Percentiles rank a stretch among this genome's conserved stretches.
phyloP scores from a whole-genome alignment of 2,329 filamentous ascomycete genomes.

The Apiospora saccharicola region DNA sequence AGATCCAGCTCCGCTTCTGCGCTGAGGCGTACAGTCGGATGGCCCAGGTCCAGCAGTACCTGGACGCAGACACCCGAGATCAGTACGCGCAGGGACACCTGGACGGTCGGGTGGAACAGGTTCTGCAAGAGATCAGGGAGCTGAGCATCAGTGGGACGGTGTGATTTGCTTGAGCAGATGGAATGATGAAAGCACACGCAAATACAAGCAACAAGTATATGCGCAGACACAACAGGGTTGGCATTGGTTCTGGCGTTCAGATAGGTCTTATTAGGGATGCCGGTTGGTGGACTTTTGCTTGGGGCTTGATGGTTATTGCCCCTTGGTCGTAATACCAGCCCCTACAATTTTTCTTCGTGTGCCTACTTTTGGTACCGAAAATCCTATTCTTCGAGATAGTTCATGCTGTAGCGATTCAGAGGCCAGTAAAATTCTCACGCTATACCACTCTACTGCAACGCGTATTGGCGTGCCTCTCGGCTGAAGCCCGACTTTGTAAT shows the following conservation, averaged over 20 bases:
- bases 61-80: slow-evolving; percentile 93
- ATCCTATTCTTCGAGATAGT: background rate
- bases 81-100: slow-evolving; percentile 94
- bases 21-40: slow-evolving; percentile 97
- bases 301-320: slow-evolving; percentile 20
- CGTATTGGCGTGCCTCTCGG: background rate
- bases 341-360: slow-evolving; percentile 5
- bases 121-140: slow-evolving; percentile 95
- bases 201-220: background rate
- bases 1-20: slow-evolving; percentile 97
- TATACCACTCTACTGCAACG: background rate
- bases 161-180: slow-evolving; percentile 38
- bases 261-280: slow-evolving; percentile 1
- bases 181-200: background rate
- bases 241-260: slow-evolving; percentile 15
- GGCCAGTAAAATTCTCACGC: background rate
- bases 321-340: background rate
- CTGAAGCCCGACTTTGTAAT: background rate
- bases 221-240: background rate
- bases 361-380: background rate
- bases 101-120: slow-evolving; percentile 91
- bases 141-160: slow-evolving; percentile 86
- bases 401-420: background rate
- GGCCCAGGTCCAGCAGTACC: slow-evolving; percentile 98
- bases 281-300: background rate